Evolutionary conservation across 768 basidiomycete genomes (phyloP).

Genomic region (Cyclocybe aegerita): DNA sequence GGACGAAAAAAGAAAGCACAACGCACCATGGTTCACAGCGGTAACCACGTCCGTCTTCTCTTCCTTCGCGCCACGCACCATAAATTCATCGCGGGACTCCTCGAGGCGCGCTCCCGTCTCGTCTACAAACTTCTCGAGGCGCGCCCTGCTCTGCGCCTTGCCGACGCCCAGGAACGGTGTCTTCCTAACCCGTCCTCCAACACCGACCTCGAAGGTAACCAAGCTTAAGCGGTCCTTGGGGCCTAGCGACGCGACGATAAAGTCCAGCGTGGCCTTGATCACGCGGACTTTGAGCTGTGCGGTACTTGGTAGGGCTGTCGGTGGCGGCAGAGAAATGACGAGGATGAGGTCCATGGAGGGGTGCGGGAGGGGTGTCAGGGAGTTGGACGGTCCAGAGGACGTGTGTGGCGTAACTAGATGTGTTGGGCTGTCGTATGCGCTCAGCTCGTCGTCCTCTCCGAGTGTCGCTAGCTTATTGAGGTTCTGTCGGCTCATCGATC

Average conservation of each 20-base stretch:
- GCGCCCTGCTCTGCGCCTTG: constrained; percentile 61
- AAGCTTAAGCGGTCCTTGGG: constrained; percentile 81
- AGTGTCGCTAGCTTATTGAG: constrained; percentile 59
- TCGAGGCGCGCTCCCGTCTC: constrained; percentile 51
- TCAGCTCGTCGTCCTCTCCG: constrained; percentile 70
- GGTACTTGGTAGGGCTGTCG: constrained; percentile 69
- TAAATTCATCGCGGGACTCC: constrained; percentile 46
- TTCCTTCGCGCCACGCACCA: constrained; percentile 76
- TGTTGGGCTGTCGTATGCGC: constrained; percentile 55
- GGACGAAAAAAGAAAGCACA: not conserved
- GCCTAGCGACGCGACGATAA: constrained; percentile 75
- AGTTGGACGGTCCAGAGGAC: constrained; percentile 75
- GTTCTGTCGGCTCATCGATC: constrained; percentile 41
- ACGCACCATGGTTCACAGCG: constrained; percentile 90
- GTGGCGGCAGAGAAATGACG: constrained; percentile 83
- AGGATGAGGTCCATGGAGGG: constrained; percentile 91
- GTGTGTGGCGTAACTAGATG: constrained; percentile 69
- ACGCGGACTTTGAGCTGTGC: constrained; percentile 87
- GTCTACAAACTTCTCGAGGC: constrained; percentile 79
- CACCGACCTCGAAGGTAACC: constrained; percentile 91
- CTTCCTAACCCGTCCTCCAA: constrained; percentile 79
- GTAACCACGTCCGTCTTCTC: constrained; percentile 98
- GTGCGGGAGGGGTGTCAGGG: constrained; percentile 78
- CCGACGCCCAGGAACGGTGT: constrained; percentile 89
- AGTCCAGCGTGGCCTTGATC: constrained; percentile 86